These are phyloP conservation scores for Allodekkera sacchari DNA, from an alignment of 805 yeast genomes.

Conservation along the genomic window DNA sequence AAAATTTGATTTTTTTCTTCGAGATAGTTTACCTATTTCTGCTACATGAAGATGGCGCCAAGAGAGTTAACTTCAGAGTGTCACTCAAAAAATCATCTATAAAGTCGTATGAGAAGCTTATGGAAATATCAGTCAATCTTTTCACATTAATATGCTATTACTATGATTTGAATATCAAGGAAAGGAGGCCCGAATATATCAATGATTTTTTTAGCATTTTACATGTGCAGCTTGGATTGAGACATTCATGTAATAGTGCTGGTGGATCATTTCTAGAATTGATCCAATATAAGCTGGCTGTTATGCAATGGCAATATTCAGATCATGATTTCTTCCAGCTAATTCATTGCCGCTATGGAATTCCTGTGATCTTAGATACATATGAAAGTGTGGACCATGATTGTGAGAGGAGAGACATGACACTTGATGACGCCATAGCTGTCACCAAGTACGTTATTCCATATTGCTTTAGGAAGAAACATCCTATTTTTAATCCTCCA, in stretches of 20 bases:
- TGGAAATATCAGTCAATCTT: conserved; percentile 34
- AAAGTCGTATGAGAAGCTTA: conserved; percentile 35
- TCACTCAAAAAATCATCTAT: conserved; percentile 37
- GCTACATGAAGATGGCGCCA: conserved; percentile 44
- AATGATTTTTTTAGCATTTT: conserved; percentile 46
- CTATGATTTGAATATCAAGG: conserved; percentile 16
- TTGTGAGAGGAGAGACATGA: conserved; percentile 33
- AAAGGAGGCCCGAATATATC: conserved; percentile 17
- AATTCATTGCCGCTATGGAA: conserved; percentile 70
- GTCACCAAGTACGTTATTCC: conserved; percentile 41
- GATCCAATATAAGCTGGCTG: conserved; percentile 45
- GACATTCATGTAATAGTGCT: conserved; percentile 61
- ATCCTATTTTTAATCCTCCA: conserved; percentile 51
- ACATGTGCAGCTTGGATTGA: conserved; percentile 67
- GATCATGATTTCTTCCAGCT: conserved; percentile 72
- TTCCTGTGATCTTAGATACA: conserved; percentile 48
- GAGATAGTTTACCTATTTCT: conserved; percentile 40
- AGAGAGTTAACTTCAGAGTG: conserved; percentile 26
- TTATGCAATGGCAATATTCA: conserved; percentile 33
- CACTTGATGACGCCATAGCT: conserved; percentile 26
- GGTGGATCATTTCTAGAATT: conserved; percentile 54
- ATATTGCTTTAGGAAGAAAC: conserved; percentile 44
- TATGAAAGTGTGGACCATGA: conserved; percentile 63
- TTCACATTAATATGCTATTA: conserved; percentile 32
- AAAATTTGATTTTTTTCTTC: conserved; percentile 24